Evolutionary conservation across 805 yeast species (phyloP).

Genomic region (Debaryomyces hansenii): DNA sequence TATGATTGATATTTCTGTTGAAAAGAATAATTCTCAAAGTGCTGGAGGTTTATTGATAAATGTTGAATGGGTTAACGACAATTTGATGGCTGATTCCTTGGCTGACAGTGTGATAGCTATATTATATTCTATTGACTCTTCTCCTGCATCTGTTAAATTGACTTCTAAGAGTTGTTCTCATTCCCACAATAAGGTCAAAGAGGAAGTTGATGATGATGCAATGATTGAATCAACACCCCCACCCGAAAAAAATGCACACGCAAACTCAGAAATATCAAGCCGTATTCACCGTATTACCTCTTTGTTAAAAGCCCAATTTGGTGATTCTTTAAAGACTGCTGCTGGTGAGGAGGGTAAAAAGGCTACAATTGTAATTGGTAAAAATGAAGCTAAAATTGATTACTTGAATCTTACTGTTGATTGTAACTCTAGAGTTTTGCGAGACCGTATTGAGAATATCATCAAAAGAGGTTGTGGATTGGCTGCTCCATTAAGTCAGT

Average conservation of each 20-base stretch:
- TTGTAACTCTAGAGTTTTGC: conserved; percentile 73
- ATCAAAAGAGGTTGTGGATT: conserved; percentile 74
- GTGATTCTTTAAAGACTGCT: conserved; percentile 56
- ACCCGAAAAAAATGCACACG: conserved; percentile 22
- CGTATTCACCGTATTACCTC: conserved; percentile 53
- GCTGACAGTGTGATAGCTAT: conserved; percentile 95
- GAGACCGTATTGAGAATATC: conserved; percentile 80
- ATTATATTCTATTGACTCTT: conserved; percentile 84
- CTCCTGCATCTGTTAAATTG: conserved; percentile 91
- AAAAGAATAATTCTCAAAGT: conserved; percentile 24
- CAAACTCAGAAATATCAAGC: conserved; percentile 26
- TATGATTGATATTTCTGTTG: conserved; percentile 41
- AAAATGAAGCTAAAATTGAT: conserved; percentile 67
- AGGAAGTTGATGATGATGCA: conserved; percentile 19
- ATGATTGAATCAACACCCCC: conserved; percentile 7
- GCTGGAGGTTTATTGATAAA: conserved; percentile 46
- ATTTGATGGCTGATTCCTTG: conserved; percentile 79
- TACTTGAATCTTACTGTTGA: conserved; percentile 63
- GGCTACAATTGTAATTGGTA: conserved; percentile 72
- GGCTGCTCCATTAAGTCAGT: conserved; percentile 77
- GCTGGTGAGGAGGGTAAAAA: conserved; percentile 39
- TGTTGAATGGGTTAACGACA: conserved; percentile 88
- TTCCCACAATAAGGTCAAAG: conserved; percentile 20
- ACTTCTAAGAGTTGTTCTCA: conserved; percentile 63
- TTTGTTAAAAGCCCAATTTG: conserved; percentile 82